Evolutionary conservation across 306 rosid species (phyloP).

Genomic region (Geum urbanum): DNA sequence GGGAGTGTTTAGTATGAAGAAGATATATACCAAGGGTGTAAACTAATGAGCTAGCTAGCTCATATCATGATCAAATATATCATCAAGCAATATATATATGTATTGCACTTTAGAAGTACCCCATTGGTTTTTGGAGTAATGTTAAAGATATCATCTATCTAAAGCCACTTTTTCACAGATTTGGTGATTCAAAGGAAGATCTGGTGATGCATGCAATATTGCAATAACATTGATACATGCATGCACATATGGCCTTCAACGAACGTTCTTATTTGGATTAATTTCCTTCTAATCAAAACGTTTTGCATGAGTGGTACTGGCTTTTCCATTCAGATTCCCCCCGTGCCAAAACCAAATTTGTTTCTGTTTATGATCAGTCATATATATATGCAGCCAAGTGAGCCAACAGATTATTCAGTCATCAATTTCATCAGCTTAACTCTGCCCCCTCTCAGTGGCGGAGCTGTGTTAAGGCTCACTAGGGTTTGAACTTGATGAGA

Average conservation of each 20-base stretch:
- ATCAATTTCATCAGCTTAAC: neutral
- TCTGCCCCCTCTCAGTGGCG: neutral
- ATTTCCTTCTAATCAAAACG: neutral
- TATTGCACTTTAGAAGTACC: constrained; percentile 13
- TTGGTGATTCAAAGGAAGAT: constrained; percentile 18
- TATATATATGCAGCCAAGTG: no score
- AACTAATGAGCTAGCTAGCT: neutral
- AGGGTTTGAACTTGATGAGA: no score
- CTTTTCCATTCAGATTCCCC: neutral
- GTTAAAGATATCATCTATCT: constrained; percentile 4
- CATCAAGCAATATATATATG: constrained; percentile 1
- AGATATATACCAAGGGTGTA: no score
- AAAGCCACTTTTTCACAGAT: constrained; percentile 18
- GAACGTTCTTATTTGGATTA: no score
- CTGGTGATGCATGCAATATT: constrained; percentile 6
- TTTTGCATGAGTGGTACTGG: neutral
- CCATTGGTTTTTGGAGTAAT: constrained; percentile 8
- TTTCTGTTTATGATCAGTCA: neutral
- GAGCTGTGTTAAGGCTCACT: no score
- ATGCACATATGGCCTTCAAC: no score
- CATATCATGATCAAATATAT: neutral
- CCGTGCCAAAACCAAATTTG: neutral
- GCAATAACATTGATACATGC: constrained; percentile 4
- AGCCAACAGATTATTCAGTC: constrained; percentile 3
- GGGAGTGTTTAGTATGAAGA: no score